Percentiles rank a stretch among this genome's conserved stretches.
phyloP scores from a whole-genome alignment of 2,329 filamentous ascomycete genomes.

The Pleurostoma richardsiae region DNA sequence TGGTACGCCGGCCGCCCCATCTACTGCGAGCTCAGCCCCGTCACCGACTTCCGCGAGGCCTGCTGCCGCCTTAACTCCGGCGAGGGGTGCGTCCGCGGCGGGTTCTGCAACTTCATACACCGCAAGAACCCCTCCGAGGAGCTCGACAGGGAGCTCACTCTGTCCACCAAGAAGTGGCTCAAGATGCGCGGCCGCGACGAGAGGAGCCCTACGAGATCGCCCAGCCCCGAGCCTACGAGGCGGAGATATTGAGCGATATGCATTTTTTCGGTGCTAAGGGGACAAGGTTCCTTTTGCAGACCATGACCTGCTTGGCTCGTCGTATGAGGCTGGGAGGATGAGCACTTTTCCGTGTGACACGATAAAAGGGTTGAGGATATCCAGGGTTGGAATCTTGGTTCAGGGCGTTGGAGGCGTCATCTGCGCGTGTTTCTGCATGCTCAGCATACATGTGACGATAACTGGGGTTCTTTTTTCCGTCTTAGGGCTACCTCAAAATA shows the following conservation, averaged over 20 bases:
- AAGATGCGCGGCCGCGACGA: slow-evolving; percentile 78
- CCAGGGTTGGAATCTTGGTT: not conserved
- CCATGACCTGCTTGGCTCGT: too few relatives aligned
- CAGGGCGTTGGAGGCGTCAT: not conserved
- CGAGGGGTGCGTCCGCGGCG: slow-evolving; percentile 91
- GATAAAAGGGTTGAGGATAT: not conserved
- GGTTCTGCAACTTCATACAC: slow-evolving; percentile 99
- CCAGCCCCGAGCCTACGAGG: slow-evolving; percentile 78
- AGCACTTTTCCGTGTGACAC: too few relatives aligned
- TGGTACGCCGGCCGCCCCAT: slow-evolving; percentile 98
- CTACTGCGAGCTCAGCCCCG: slow-evolving; percentile 95
- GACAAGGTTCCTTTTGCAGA: not conserved
- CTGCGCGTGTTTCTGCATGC: not conserved
- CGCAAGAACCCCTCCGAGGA: slow-evolving; percentile 90
- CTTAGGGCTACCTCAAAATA: too few relatives aligned
- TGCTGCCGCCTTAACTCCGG: slow-evolving; percentile 93
- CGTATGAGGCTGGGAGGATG: too few relatives aligned
- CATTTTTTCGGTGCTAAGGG: not conserved
- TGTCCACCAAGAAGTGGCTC: slow-evolving; percentile 96
- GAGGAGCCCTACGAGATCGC: slow-evolving; percentile 75
- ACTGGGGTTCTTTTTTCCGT: too few relatives aligned
- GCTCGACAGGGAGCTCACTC: slow-evolving; percentile 79
- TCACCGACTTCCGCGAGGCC: slow-evolving; percentile 96
- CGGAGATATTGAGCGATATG: slow-evolving; percentile 53
- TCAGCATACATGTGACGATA: too few relatives aligned